Conservation (phyloP, 495 filamentous ascomycete genomes). For the Xylaria grammica region DNA sequence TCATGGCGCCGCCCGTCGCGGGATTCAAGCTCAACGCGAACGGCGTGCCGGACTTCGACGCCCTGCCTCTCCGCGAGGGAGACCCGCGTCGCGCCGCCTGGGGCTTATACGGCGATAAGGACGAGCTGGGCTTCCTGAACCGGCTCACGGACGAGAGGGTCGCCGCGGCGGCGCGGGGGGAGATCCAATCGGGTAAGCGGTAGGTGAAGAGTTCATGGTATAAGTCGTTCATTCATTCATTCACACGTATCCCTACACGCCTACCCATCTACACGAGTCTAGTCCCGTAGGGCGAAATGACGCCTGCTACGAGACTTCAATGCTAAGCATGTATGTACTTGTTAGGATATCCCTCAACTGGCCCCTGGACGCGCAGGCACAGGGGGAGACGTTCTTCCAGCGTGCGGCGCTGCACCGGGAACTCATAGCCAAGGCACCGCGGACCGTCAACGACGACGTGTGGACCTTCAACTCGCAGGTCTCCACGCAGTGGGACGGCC, state of each 20-base stretch:
- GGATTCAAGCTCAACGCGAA: slow-evolving; percentile 48
- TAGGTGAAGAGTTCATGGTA: slow-evolving; percentile 10
- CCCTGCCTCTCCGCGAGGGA: slow-evolving; percentile 46
- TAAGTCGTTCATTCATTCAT: not conserved
- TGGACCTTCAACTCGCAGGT: slow-evolving; percentile 67
- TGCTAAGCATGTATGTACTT: too few relatives aligned
- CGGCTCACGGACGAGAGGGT: slow-evolving; percentile 49
- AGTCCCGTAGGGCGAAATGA: not conserved
- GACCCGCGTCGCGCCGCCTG: slow-evolving; percentile 53
- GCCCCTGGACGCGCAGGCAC: slow-evolving; percentile 47
- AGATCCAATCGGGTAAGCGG: slow-evolving; percentile 57
- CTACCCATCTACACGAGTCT: not conserved
- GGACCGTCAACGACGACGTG: slow-evolving; percentile 62
- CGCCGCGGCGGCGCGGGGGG: slow-evolving; percentile 48
- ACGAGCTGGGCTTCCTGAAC: slow-evolving; percentile 55
- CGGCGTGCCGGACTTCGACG: slow-evolving; percentile 50
- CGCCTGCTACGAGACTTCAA: too few relatives aligned
- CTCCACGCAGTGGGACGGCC: slow-evolving; percentile 50
- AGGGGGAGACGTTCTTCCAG: slow-evolving; percentile 41
- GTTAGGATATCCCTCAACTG: slow-evolving; percentile 55
- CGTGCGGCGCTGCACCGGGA: slow-evolving; percentile 48
- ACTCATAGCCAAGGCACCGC: slow-evolving; percentile 41
- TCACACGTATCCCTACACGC: not conserved
- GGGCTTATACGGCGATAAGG: slow-evolving; percentile 55
- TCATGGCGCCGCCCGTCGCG: slow-evolving; percentile 35